Conservation (phyloP, 371 early-diverging fungal genomes). For the Actinomucor elegans region DNA sequence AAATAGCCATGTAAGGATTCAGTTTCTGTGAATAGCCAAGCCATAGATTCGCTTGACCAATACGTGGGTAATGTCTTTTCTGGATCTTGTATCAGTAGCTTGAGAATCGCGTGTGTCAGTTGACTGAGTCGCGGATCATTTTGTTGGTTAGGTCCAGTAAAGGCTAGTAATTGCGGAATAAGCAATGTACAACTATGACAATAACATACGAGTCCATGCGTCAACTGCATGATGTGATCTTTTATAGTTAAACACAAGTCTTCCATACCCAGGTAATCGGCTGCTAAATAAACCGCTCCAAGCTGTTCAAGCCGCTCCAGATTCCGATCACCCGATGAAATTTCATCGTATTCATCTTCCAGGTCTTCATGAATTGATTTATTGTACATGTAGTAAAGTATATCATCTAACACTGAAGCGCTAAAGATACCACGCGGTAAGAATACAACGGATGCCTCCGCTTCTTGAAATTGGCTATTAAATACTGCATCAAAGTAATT, state of each 20-base stretch:
- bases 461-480: conserved; percentile 38
- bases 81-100: conserved; percentile 25
- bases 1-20: conserved; percentile 19
- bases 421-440: conserved; percentile 37
- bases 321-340: conserved; percentile 15
- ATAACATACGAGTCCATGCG: conserved; percentile 27
- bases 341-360: neutral
- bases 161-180: conserved; percentile 22
- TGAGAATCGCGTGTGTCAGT: conserved; percentile 17
- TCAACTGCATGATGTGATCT: conserved; percentile 14
- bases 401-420: conserved; percentile 21
- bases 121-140: conserved; percentile 14
- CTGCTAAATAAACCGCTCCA: conserved; percentile 28
- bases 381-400: conserved; percentile 39
- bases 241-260: conserved; percentile 15
- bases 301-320: conserved; percentile 10
- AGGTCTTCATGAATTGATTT: conserved; percentile 4
- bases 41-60: conserved; percentile 25
- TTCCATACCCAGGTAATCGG: conserved; percentile 38
- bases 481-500: conserved; percentile 44
- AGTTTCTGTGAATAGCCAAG: conserved; percentile 18
- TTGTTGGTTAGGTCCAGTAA: conserved; percentile 20
- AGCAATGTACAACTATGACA: conserved; percentile 23
- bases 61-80: conserved; percentile 27
- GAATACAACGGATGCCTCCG: conserved; percentile 32